Conservation (phyloP, 1,284 basidiomycete genomes). For the Leccinum colubrinum region DNA sequence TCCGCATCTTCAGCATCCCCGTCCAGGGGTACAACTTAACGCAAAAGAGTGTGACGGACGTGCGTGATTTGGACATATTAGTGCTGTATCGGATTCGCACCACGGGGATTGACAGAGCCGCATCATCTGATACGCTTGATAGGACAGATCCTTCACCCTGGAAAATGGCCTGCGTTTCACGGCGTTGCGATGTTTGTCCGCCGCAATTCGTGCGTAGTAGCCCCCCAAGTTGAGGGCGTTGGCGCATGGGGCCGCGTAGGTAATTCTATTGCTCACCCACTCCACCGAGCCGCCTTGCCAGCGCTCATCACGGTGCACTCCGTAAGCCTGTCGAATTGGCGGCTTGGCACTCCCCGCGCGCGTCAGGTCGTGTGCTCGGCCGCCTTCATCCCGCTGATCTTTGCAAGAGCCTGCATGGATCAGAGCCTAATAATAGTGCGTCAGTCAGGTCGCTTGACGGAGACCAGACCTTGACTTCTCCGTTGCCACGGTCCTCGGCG, state of each 20-base stretch:
- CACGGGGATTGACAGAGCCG: slow-evolving; percentile 12
- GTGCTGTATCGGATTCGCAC: slow-evolving; percentile 15
- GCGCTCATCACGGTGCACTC: slow-evolving; percentile 12
- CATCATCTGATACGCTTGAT: slow-evolving; percentile 30
- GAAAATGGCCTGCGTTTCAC: slow-evolving; percentile 24
- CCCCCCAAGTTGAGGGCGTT: not conserved
- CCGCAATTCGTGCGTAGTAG: slow-evolving; percentile 7
- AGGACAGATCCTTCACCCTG: slow-evolving; percentile 15
- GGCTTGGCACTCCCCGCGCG: not conserved
- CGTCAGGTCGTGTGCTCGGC: not conserved
- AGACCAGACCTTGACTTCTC: not conserved
- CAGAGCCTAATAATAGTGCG: slow-evolving; percentile 9
- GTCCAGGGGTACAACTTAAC: not conserved
- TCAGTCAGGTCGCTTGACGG: not conserved
- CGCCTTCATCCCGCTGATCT: slow-evolving; percentile 16
- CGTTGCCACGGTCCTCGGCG: slow-evolving; percentile 13
- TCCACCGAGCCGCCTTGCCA: slow-evolving; percentile 4
- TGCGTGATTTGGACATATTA: slow-evolving; percentile 7
- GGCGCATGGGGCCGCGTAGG: not conserved
- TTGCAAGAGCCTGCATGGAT: slow-evolving; percentile 15
- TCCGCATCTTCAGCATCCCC: not conserved
- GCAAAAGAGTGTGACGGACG: slow-evolving; percentile 1
- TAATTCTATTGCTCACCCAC: slow-evolving; percentile 7
- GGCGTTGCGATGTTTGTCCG: slow-evolving; percentile 21
- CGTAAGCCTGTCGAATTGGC: slow-evolving; percentile 15